A percentile compares a stretch with the other conserved stretches of the same genome.
Conservation (phyloP, 2,329 filamentous ascomycete genomes). For the Proliferodiscus dingleyae region DNA sequence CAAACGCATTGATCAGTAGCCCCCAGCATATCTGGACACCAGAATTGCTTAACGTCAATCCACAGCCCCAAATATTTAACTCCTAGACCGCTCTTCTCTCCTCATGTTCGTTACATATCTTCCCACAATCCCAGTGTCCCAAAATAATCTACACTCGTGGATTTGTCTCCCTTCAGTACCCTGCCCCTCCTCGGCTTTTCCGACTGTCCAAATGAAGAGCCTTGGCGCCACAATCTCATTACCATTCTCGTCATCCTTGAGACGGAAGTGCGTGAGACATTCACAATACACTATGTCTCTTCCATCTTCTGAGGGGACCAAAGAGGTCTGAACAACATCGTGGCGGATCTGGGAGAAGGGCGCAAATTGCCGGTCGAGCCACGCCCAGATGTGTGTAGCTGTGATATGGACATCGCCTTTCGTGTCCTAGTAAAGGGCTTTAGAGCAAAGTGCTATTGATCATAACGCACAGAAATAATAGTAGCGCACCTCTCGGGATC, state of each 20-base stretch:
- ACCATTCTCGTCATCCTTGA: conserved; percentile 7
- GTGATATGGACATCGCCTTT: conserved; percentile 13
- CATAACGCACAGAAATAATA: too few relatives aligned
- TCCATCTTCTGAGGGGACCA: conserved; percentile 6
- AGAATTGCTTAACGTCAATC: background rate
- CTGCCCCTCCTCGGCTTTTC: background rate
- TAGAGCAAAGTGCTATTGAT: too few relatives aligned
- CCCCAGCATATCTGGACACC: too few relatives aligned
- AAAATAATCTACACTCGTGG: conserved; percentile 12
- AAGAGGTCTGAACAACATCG: conserved; percentile 7
- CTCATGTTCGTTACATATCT: conserved; percentile 10
- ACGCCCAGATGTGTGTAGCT: conserved; percentile 10
- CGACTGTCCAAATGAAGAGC: conserved; percentile 13
- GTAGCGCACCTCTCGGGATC: too few relatives aligned
- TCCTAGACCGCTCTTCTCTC: background rate
- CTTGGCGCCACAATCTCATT: conserved; percentile 12
- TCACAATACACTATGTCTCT: conserved; percentile 13
- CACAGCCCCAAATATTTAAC: background rate
- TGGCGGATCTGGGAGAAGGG: conserved; percentile 10
- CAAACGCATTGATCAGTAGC: too few relatives aligned
- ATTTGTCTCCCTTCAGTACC: conserved; percentile 11
- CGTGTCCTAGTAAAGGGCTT: conserved; percentile 13
- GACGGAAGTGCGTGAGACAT: conserved; percentile 10
- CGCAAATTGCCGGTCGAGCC: conserved; percentile 2
- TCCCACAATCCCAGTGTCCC: conserved; percentile 15